These are phyloP conservation scores for Leishmania amazonensis DNA, from an alignment of 208 protist species.

Conservation along the genomic window DNA sequence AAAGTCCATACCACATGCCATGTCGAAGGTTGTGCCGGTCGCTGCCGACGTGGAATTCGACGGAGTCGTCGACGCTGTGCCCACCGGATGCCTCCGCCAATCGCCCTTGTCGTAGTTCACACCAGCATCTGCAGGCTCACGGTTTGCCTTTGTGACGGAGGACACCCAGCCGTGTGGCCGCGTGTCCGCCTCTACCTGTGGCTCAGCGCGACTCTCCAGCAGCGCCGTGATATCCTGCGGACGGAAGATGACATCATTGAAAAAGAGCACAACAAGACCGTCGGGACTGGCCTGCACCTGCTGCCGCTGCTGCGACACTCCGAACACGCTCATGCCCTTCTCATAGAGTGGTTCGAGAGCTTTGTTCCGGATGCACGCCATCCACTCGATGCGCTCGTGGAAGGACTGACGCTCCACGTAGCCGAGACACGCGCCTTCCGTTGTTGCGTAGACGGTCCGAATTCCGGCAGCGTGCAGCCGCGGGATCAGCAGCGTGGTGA, in stretches of 20 bases:
- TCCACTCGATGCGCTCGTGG: slow-evolving; percentile 79
- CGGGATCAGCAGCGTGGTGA: slow-evolving; percentile 53
- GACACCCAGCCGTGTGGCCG: slow-evolving; percentile 35
- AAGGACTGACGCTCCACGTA: slow-evolving; percentile 41
- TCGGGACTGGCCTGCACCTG: not conserved
- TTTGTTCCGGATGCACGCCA: slow-evolving; percentile 83
- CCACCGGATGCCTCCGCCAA: not conserved
- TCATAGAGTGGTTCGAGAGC: slow-evolving; percentile 68
- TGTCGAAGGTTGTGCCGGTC: slow-evolving; percentile 55
- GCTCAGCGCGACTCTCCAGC: slow-evolving; percentile 55
- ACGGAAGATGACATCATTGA: slow-evolving; percentile 83
- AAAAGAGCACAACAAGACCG: slow-evolving; percentile 68
- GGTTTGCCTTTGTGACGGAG: not conserved
- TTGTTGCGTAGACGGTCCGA: slow-evolving; percentile 48
- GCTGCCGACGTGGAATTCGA: not conserved
- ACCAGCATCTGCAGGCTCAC: not conserved
- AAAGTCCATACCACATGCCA: slow-evolving; percentile 89
- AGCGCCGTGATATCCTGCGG: slow-evolving; percentile 61
- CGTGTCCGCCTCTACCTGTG: slow-evolving; percentile 14
- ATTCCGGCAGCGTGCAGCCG: slow-evolving; percentile 50
- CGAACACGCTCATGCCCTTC: slow-evolving; percentile 55
- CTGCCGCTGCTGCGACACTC: not conserved
- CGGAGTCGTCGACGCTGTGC: not conserved
- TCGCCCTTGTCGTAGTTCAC: not conserved
- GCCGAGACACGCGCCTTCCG: slow-evolving; percentile 48